phyloP scores from a whole-genome alignment of 2,329 filamentous ascomycete species.

The Colletotrichum sojae region DNA sequence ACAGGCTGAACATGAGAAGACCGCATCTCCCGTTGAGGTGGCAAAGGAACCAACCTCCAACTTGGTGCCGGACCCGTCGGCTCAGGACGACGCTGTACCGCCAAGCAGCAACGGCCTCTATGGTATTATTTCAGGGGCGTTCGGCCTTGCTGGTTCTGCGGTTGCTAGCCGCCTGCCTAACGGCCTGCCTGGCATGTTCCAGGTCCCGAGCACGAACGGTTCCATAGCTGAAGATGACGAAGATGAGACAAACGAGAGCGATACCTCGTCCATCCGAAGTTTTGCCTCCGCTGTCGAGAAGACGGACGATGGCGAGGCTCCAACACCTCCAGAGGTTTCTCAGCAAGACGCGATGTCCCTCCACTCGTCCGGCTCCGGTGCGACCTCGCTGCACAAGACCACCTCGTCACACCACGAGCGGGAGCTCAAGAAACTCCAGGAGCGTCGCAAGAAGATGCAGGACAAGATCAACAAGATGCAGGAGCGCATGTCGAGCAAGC shows the following conservation, averaged over 20 bases:
- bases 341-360: constrained; percentile 40
- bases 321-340: constrained; percentile 31
- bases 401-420: constrained; percentile 66
- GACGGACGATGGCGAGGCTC: constrained; percentile 47
- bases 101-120: constrained; percentile 64
- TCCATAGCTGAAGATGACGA: constrained; percentile 49
- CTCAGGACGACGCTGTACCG: constrained; percentile 50
- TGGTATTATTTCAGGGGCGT: constrained; percentile 67
- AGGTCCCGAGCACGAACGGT: constrained; percentile 45
- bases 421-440: constrained; percentile 75
- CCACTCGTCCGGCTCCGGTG: constrained; percentile 57
- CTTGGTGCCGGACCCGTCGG: constrained; percentile 41
- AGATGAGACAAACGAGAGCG: constrained; percentile 52
- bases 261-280: constrained; percentile 62
- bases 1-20: constrained; percentile 48
- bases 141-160: constrained; percentile 64
- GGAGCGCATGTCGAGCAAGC: constrained; percentile 61
- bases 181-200: constrained; percentile 48
- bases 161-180: constrained; percentile 57
- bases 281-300: constrained; percentile 65
- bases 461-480: constrained; percentile 72
- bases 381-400: constrained; percentile 45
- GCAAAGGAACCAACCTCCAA: constrained; percentile 52
- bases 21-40: constrained; percentile 46
- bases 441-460: constrained; percentile 73